phyloP scores from a whole-genome alignment of 2,329 filamentous ascomycete species.

The Aspergillus awamori region DNA sequence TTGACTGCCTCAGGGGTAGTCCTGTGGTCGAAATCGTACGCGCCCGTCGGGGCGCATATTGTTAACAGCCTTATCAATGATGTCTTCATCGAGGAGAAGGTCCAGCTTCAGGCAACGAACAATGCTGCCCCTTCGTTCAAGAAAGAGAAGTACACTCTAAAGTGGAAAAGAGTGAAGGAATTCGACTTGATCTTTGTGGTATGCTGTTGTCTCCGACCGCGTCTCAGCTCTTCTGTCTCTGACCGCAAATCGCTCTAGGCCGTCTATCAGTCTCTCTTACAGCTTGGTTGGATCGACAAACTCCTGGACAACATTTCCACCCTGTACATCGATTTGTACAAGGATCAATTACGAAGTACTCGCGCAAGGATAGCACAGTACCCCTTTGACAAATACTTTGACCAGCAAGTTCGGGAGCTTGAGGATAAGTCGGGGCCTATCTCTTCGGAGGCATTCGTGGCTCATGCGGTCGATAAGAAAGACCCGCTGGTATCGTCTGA shows the following conservation, averaged over 20 bases:
- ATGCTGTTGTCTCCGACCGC: constrained; percentile 38
- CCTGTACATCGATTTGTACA: constrained; percentile 88
- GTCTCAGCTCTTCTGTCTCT: constrained; percentile 18
- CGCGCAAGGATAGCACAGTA: constrained; percentile 79
- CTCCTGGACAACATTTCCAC: constrained; percentile 93
- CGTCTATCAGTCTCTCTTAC: constrained; percentile 92
- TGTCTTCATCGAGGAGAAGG: constrained; percentile 95
- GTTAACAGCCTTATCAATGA: constrained; percentile 95
- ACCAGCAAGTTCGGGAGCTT: constrained; percentile 85
- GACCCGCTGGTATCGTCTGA: constrained; percentile 53
- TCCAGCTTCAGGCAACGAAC: constrained; percentile 62
- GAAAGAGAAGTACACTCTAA: constrained; percentile 90
- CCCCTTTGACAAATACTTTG: constrained; percentile 89
- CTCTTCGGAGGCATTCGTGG: constrained; percentile 50
- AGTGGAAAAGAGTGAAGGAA: constrained; percentile 92
- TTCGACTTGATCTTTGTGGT: constrained; percentile 94
- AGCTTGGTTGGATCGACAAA: constrained; percentile 96
- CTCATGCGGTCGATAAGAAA: constrained; percentile 49
- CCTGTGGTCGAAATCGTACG: constrained; percentile 89
- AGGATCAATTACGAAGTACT: constrained; percentile 79
- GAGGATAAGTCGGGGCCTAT: constrained; percentile 42
- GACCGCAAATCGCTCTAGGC: constrained; percentile 59
- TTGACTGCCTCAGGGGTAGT: constrained; percentile 95
- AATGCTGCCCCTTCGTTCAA: constrained; percentile 73
- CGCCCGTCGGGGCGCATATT: constrained; percentile 75